These are phyloP conservation scores for Alternaria sp. DNA, from an alignment of 2,329 filamentous ascomycete species.

Conservation along the genomic window DNA sequence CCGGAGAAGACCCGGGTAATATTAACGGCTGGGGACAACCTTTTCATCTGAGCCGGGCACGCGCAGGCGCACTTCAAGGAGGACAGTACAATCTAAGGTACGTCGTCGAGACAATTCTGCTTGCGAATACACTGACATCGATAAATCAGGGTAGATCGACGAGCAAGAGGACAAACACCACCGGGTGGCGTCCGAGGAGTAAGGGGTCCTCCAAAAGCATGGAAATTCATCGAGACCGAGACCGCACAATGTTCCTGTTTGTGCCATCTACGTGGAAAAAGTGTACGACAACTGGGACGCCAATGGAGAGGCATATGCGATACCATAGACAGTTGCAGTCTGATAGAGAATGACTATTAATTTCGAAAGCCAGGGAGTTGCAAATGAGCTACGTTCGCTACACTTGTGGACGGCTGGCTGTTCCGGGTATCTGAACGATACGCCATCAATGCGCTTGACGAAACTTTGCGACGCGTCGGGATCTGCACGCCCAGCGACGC, in stretches of 20 bases:
- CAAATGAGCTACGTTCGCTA: background rate
- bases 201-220: background rate
- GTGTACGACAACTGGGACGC: background rate
- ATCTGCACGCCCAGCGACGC: background rate
- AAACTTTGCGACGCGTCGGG: background rate
- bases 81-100: background rate
- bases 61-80: background rate
- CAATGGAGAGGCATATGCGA: background rate
- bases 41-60: background rate
- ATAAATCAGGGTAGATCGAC: background rate
- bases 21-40: conserved; percentile 15
- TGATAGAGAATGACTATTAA: background rate
- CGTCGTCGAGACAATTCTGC: background rate
- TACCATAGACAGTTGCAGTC: background rate
- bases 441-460: background rate
- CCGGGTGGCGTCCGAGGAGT: conserved; percentile 22
- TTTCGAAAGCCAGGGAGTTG: background rate
- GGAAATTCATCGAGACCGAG: background rate
- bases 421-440: background rate
- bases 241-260: background rate
- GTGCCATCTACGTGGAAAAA: background rate
- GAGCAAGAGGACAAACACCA: background rate
- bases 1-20: conserved; percentile 18
- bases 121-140: background rate
- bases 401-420: background rate